Base-by-base conservation (phyloP, 202 grass and related monocot species). In the Carex arenaria region DNA sequence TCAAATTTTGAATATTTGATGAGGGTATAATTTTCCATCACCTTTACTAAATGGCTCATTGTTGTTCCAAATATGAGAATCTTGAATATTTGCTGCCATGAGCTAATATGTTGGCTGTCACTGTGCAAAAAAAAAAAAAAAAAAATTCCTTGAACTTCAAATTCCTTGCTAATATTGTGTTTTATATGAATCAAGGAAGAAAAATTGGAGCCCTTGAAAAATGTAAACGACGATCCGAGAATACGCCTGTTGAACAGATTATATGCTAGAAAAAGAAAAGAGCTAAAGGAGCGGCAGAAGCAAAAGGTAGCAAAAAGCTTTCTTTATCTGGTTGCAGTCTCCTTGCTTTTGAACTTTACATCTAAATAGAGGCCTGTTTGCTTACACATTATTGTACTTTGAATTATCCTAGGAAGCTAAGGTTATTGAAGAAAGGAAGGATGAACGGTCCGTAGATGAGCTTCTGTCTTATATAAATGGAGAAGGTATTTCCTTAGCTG, bases 391-490 rank as follows among this genome's bases (percentile, higher is more conserved):
- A 53, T 43, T 81, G 12, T 67, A 5, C 40, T 84, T 4, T 8
- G 5, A 36, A 82, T 87, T 89, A 42, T 93, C 87, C 57, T 87
- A 99, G 96, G 90, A 96, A 88, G 85, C 85, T 68, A 86, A 93
- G 82, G 88, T 89, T 78, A 79, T 95, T 74, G 87, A 94, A 83
- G 91, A 92, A 78, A 84, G 83, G 67, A 96, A 88, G 67, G 96
- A 99, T 87, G 96, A 99, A 71, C 82, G 96, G 60, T 99, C 96
- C 28, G 90, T 99, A 88, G 96, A 99, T 91, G 96, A 99, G 86
- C 83, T 99, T 85, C 66, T 99, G 61, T 96, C 93, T 90, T 99
- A 92, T 88, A 99, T 99, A 87, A 99, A 99, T 92, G 96, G 96
- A 36, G 89, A 92, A 94, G 96, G 96, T 99, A 93, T 84, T 14